Base-by-base conservation (phyloP, 2,329 filamentous ascomycete species). In the Endothia cerciana region DNA sequence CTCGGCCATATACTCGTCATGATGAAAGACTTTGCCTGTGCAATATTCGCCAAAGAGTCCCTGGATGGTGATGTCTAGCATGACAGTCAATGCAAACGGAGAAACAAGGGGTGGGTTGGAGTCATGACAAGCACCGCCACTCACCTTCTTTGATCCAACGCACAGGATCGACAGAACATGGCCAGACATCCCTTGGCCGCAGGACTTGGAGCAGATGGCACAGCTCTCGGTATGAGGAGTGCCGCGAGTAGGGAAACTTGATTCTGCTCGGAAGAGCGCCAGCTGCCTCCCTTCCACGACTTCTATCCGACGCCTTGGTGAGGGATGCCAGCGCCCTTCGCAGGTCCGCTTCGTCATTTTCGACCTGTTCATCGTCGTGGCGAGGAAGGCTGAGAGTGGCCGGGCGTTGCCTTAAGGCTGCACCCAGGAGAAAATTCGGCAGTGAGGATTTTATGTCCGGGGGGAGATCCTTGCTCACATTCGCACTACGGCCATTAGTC, bases 151-250 rank as follows among this genome's bases (percentile, higher is more conserved):
- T 79, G 3, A 79, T 65, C 93, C 93, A 97, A 1, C 79, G 78
- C 0, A 76, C 72, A 19, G 83, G 77, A 67, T 92, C 84, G 1
- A 90, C 87, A 0, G 93, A 97, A 73, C 93, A 97, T 0, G 94
- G 93, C 80, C 90, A 91, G 2, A 97, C 81, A 71, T 97, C 93
- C 56, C 79, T 86, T 0, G 93, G 93, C 36, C 80, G 85, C 71
- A 97, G 91, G 0, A 82, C 81, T 3, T 81, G 74, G 0, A 97
- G 82, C 0, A 97, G 79, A 62, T 87, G 78, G 69, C 92, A 90
- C 2, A 97, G 83, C 74, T 97, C 94, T 0, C 82, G 80, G 67
- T 95, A 94, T 0, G 92, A 97, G 0, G 94, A 96, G 76, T 98
- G 94, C 0, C 94, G 86, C 0, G 94, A 94, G 73, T 94, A 97